Evolutionary conservation across 164 flowering plant species (phyloP), one percentile per base, ranked within the genome.

Genomic region (Berberis thunbergii): DNA sequence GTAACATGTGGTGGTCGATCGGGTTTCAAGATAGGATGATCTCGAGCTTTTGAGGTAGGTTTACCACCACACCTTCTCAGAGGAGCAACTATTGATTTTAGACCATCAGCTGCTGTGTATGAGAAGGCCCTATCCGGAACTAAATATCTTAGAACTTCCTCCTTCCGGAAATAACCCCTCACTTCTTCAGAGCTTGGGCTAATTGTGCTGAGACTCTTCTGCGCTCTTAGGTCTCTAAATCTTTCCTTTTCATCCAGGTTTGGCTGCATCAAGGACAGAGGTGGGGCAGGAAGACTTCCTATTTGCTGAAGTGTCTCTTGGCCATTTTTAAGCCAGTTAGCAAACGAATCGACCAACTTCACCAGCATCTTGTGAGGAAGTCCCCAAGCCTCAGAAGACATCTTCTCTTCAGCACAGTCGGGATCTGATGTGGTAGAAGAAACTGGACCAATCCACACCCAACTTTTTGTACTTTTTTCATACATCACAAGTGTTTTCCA

Each of bases 1-100:
- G 98, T 95, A 50, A 92, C 97, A 80, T 92, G 98, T 0, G 98
- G 95, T 13, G 99, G 99, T 3, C 99, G 81, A 75, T 95, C 96
- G 48, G 84, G 84, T 76, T 89, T 95, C 67, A 95, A 81, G 92
- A 92, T 86, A 72, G 82, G 84, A 75, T 95, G 97, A 55, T 91
- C 99, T 7, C 98, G 86, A 12, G 98, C 96, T 77, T 95, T 95
- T n/a, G 98, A 91, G 43, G 95, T 85, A 38, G 94, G 92, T 78
- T 95, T 95, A 61, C 99, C 99, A 67, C 98, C 98, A 72, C 96
- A 74, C 78, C 96, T 89, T 79, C 98, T 82, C 71, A 92, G 63
- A 8, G 99, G 99, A 62, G 99, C 99, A 68, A 95, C 99, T 4
- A 86, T 81, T 6, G 97, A 91, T 70, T 89, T 95, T 65, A 74